Evolutionary conservation across 2,329 filamentous ascomycete genomes (phyloP), one percentile per base, ranked within the genome.

Genomic region (Stachybotrys chartarum): DNA sequence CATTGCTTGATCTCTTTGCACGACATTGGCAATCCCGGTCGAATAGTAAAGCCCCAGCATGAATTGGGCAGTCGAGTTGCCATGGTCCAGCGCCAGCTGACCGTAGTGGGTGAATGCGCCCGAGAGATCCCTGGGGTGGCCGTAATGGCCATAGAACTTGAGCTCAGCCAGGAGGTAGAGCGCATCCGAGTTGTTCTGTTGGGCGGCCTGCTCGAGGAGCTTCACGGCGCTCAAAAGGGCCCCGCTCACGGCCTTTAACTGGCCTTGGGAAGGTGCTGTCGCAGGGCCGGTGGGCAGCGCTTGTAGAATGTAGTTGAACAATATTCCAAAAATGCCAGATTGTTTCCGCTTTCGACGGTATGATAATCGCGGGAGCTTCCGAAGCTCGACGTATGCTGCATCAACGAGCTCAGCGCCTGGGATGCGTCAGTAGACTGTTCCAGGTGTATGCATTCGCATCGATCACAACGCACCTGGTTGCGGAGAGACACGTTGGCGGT

Each of bases 1-100:
- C 71, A 91, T 92, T 11, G 92, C 92, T 72, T 97, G 94, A 64
- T 99, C 89, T 48, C 84, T 82, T 67, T 89, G 83, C 6, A 96
- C 90, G 1, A 86, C 86, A 35, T 84, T 84, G 16, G 90, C 92
- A 56, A 99, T 80, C 0, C 94, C 94, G 0, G 94, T 99, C 42
- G 92, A 92, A 72, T 99, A 93, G 82, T 96, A 94, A 63, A 99
- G 84, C 0, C 90, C 94, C 50, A 97, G 70, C 93, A 99, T 97
- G 72, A 96, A 88, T 70, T 97, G 91, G 1, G 94, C 94, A 12
- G 93, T 96, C 60, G 84, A 87, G 71, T 99, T 97, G 49, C 93
- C 94, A 61, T 88, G 82, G 57, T 86, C 70, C 17, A 80, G 79
- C 3, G 93, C 90, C 54, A 99, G 80, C 58, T 86, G 79, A 59